Base-by-base conservation (phyloP, 169 alveolate species). In the Eimeria falciformis region DNA sequence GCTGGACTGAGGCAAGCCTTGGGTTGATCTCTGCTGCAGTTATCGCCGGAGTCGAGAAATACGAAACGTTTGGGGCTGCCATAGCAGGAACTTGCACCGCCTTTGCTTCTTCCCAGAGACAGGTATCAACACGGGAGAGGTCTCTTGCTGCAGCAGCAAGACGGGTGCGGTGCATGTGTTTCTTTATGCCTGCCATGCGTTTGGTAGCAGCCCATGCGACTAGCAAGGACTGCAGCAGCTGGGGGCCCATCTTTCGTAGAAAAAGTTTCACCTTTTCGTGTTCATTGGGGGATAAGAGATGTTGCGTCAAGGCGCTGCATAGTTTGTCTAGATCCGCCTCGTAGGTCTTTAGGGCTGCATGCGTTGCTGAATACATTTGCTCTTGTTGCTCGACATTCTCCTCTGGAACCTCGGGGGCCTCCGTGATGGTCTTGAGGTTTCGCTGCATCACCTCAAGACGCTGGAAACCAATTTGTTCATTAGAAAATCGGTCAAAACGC, bases 31-130 rank as follows among this genome's bases (percentile, higher is more conserved):
- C 62, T 14, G 62, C 62, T 14, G 14, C n/a, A 11, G 23, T 66
- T 4, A 66, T 33, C 5, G 78, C 12, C 9, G 78, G 45, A 5
- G 78, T 66, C 14, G 47, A 23, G 78, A 23, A 23, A 27, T 66
- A 66, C 5, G 78, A 21, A 3, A 66, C 4, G 12, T 5, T 14
- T n/a, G 17, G 82, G 55, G 6, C 29, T 25, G 6, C 33, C 82
- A 33, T 29, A 84, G 91, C 71, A 94, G 95, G 93, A 95, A 95
- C 94, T 94, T 96, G 92, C 96, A 96, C 77, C 93, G 91, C 23
- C n/a, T 23, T 23, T 66, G 78, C 78, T 23, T 33, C 78, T 27
- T 66, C 45, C 45, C 27, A 43, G 4, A 27, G 47, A 27, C 78
- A 66, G 5, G 78, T 3, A 23, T 33, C 33, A 5, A 66, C 12